Conservation (phyloP, 768 basidiomycete species). For the Amanita molliuscula region DNA sequence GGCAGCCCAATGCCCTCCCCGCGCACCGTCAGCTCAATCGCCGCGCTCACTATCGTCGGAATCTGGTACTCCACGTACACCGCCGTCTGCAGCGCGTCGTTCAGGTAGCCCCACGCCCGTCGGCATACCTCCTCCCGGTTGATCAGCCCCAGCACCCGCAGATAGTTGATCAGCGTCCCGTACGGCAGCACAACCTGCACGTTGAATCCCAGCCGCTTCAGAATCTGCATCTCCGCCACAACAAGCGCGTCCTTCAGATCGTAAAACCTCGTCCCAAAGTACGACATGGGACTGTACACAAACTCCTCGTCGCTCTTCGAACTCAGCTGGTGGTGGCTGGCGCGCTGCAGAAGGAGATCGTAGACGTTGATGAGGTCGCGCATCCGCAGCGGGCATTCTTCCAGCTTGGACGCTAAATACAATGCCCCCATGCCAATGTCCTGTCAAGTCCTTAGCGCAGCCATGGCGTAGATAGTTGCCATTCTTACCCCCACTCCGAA, state of each 20-base stretch:
- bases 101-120: conserved; percentile 88
- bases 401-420: conserved; percentile 82
- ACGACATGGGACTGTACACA: conserved; percentile 78
- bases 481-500: conserved; percentile 82
- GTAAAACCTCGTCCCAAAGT: conserved; percentile 84
- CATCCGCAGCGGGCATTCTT: conserved; percentile 86
- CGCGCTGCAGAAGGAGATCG: conserved; percentile 77
- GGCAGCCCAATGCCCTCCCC: conserved; percentile 69
- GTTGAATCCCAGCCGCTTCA: conserved; percentile 94
- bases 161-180: conserved; percentile 89
- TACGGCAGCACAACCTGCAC: conserved; percentile 91
- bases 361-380: conserved; percentile 93
- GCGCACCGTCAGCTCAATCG: conserved; percentile 75
- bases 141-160: conserved; percentile 81
- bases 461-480: conserved; percentile 6
- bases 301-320: conserved; percentile 29
- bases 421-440: conserved; percentile 86
- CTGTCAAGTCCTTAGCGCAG: conserved; percentile 25
- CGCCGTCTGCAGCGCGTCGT: conserved; percentile 94
- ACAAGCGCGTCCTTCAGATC: conserved; percentile 91
- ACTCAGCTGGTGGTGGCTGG: conserved; percentile 41
- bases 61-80: conserved; percentile 86
- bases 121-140: conserved; percentile 59
- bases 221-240: conserved; percentile 93
- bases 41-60: conserved; percentile 81